These are phyloP conservation scores for Rhizomucor pusillus DNA, from an alignment of 371 early-diverging fungal genomes.

Conservation along the genomic window DNA sequence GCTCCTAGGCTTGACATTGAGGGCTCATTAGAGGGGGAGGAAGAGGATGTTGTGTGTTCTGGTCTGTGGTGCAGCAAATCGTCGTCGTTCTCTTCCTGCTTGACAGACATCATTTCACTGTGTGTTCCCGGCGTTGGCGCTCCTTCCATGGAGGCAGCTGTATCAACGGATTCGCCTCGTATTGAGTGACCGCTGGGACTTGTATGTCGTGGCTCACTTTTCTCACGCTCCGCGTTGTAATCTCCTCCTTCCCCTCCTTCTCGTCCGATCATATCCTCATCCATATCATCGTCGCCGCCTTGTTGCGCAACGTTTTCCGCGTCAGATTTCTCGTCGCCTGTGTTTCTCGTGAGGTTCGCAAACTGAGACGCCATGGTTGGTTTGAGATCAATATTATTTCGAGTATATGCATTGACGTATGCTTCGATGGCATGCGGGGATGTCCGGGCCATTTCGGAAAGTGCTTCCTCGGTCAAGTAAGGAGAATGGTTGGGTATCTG, in stretches of 20 bases:
- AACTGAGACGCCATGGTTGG: conserved; percentile 13
- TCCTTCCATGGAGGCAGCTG: too few relatives aligned
- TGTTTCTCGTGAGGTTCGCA: conserved; percentile 4
- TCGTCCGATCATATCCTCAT: neutral
- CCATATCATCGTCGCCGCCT: conserved; percentile 1
- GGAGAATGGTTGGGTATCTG: conserved; percentile 22
- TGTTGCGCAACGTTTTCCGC: conserved; percentile 10
- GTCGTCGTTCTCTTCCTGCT: conserved; percentile 2
- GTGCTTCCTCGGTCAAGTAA: conserved; percentile 21
- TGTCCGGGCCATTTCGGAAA: conserved; percentile 18
- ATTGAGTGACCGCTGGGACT: neutral
- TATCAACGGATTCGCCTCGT: neutral
- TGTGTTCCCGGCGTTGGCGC: neutral
- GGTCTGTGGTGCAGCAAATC: neutral
- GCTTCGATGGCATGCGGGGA: conserved; percentile 23
- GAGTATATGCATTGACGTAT: conserved; percentile 20
- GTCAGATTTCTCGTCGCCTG: too few relatives aligned
- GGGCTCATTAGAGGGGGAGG: neutral
- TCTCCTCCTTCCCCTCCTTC: neutral
- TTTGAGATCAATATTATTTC: conserved; percentile 18
- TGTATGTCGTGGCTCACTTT: neutral
- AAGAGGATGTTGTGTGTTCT: too few relatives aligned
- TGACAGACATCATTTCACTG: neutral
- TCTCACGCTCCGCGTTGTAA: neutral
- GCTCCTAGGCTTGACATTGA: conserved; percentile 27